Evolutionary conservation across 192 early-diverging fungal genomes (phyloP).

Genomic region (Coemansia sp.): DNA sequence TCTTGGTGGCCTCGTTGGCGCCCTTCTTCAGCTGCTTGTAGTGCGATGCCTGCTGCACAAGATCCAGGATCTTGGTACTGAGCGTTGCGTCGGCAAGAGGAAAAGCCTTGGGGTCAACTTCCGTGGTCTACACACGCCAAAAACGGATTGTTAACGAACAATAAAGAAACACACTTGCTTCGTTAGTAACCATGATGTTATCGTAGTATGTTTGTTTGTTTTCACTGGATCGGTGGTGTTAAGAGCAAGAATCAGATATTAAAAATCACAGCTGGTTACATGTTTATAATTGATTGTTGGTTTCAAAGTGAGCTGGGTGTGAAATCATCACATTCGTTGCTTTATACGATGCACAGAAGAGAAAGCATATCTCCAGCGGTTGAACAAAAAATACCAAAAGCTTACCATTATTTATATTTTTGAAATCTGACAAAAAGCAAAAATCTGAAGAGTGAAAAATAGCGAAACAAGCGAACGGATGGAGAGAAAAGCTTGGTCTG

Average conservation of each 20-base stretch:
- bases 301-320: conserved; percentile 55
- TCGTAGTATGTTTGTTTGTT: not conserved
- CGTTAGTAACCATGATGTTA: not conserved
- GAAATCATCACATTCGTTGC: conserved; percentile 41
- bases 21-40: conserved; percentile 99
- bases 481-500: conserved; percentile 2
- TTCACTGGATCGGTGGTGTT: conserved; percentile 1
- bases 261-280: conserved; percentile 41
- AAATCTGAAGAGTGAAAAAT: conserved; percentile 7
- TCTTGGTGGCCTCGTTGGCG: conserved; percentile 99
- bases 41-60: conserved; percentile 98
- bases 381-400: not conserved
- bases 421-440: conserved; percentile 3
- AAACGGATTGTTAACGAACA: not conserved
- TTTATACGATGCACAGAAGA: not conserved
- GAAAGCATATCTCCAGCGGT: not conserved
- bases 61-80: conserved; percentile 90
- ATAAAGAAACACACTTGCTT: too few relatives aligned
- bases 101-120: conserved; percentile 67
- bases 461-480: not conserved
- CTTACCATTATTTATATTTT: conserved; percentile 17
- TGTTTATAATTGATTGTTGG: conserved; percentile 28
- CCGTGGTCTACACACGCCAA: conserved; percentile 16
- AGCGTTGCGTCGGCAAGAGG: conserved; percentile 89
- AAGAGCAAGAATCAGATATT: conserved; percentile 4